Base-by-base conservation (phyloP, 2,329 filamentous ascomycete species). In the Diplodia sapinea region DNA sequence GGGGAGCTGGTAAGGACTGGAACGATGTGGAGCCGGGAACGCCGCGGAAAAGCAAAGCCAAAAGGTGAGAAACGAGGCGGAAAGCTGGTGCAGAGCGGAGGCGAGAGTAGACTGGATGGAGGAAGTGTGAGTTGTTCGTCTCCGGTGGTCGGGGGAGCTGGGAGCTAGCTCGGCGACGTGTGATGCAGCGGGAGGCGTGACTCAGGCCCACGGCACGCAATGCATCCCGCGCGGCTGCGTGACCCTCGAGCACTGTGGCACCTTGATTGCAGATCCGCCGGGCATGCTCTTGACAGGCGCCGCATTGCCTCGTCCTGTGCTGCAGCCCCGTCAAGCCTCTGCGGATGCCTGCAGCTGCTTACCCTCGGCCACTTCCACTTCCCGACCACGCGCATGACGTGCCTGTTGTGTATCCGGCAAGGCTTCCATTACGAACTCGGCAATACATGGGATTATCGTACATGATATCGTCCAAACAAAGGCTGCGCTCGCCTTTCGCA, bases 171-270 rank as follows among this genome's bases (percentile, higher is more conserved):
- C 62, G 61, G 51, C 62, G 51, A 55, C 50, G 62, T 54, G 49
- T 65, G 62, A 55, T 65, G 50, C 62, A 54, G 62, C 62, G 49
- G 49, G 49, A 55, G 50, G 62, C 49, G 49, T 65, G 62, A 65
- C 62, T 65, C 62, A 66, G 64, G 64, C 52, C 57, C 56, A 61
- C 56, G 57, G 59, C 59, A 63, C 59, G 59, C 59, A 63, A 63
- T 63, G 47, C 59, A 63, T 62, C 59, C 59, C 59, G 59, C 59
- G 59, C 43, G 31, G 59, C 15, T 51, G 26, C 26, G 59, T 63
- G 59, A 51, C 59, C 40, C 57, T 43, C n/a, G 29, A 49, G 57
- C 57, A 23, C 23, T 23, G 23, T 23, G 23, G 23, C 23, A 62
- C 26, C 47, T 62, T 50, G 57, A 40, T 20, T 50, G 57, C 57